Evolutionary conservation across 179 eudicot species (phyloP), one percentile per base, ranked within the genome.

Genomic region (Beta macrorhiza): DNA sequence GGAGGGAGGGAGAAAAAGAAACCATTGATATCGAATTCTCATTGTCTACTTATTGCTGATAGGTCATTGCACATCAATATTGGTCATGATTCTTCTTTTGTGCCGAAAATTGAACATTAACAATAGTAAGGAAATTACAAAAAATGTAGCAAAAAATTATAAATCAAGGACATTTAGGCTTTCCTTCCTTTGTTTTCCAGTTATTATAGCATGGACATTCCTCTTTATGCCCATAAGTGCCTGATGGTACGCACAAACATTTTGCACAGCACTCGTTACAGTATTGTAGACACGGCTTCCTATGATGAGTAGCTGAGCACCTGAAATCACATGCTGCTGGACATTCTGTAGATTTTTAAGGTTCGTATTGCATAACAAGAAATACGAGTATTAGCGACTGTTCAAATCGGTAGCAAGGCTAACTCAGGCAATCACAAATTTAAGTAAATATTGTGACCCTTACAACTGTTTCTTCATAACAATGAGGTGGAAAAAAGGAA

Each of bases 231-330:
- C 87, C 87, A 53, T 47, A 78, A 5, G 83, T 78, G 3, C 87
- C 87, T 22, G 89, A 83, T 44, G 89, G 89, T 13, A 87, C 89
- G 17, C 89, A 87, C 71, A 87, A 63, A 52, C 89, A 87, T 57
- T 67, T 82, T 12, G 52, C 77, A 64, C 89, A 87, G 45, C 89
- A 87, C 78, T 78, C 37, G 63, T 78, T 83, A 55, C 90, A 87
- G 19, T 19, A 85, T 0, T 71, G 42, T 51, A 85, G 37, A 16
- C 88, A 87, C 68, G 88, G 83, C 81, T 87, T 85, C 72, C 32
- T 77, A 42, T 85, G 86, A 11, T 56, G 65, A 5, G 88, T 87
- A 32, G 16, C 49, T 6, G 88, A 87, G 79, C 90, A 87, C n/a
- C 90, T 63, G 22, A 65, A 81, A 10, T 83, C 77, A 57, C 90